Evolutionary conservation across 257 asterid genomes (phyloP).

Genomic region (Hygrophila difformis): DNA sequence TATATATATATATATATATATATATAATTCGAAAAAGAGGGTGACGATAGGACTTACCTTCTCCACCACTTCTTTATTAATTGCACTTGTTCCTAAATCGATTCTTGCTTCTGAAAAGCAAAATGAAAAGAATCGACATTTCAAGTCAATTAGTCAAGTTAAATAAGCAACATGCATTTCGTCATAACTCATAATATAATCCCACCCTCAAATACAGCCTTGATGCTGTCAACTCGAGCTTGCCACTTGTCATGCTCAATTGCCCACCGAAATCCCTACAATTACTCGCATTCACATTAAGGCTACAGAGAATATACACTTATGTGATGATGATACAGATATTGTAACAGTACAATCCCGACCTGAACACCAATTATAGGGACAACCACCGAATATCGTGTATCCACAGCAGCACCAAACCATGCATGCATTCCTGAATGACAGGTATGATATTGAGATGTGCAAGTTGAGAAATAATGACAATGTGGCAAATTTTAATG

Average conservation of each 20-base stretch:
- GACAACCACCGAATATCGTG: constrained; percentile 79
- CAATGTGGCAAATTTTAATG: too few relatives aligned
- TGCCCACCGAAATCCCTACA: constrained; percentile 94
- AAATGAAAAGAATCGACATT: constrained; percentile 5
- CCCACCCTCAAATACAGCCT: constrained; percentile 77
- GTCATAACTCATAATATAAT: neutral
- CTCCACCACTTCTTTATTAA: constrained; percentile 75
- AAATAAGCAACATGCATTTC: constrained; percentile 1
- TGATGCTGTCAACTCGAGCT: constrained; percentile 83
- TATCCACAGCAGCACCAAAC: constrained; percentile 81
- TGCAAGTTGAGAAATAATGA: constrained; percentile 12
- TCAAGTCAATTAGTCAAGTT: neutral
- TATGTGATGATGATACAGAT: neutral
- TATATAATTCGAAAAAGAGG: too few relatives aligned
- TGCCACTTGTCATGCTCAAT: constrained; percentile 80
- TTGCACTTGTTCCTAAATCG: constrained; percentile 50
- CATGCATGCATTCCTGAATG: constrained; percentile 94
- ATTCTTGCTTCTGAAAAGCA: constrained; percentile 60
- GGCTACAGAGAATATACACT: constrained; percentile 7
- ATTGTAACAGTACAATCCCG: constrained; percentile 11
- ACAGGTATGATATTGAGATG: constrained; percentile 11
- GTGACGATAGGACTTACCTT: constrained; percentile 38
- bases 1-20: too few relatives aligned
- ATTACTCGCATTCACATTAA: constrained; percentile 1
- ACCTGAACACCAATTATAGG: constrained; percentile 96